phyloP scores from a whole-genome alignment of 2,329 filamentous ascomycete species.

The Colletotrichum nymphaeae region DNA sequence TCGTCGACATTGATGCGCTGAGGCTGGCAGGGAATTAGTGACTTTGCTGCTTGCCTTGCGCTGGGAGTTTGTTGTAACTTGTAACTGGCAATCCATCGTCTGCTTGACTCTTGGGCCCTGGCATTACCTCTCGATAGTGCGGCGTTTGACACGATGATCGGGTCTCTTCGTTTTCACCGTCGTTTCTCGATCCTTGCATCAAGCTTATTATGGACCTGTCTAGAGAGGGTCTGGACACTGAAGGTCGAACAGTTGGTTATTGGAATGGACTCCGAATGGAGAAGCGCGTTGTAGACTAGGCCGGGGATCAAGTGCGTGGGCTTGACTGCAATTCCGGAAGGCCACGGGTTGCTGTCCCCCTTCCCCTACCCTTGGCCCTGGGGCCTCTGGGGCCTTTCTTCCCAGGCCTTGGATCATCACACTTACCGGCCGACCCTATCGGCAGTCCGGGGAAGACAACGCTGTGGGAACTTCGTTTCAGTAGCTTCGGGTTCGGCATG shows the following conservation, averaged over 20 bases:
- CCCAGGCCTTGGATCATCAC: neutral
- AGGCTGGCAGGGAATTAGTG: neutral
- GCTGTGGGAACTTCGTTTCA: constrained; percentile 28
- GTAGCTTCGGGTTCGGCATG: constrained; percentile 19
- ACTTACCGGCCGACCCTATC: constrained; percentile 23
- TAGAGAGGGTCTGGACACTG: neutral
- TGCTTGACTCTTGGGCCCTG: neutral
- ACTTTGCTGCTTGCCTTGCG: neutral
- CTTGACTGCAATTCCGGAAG: constrained; percentile 29
- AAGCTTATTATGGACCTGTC: neutral
- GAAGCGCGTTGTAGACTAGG: constrained; percentile 9
- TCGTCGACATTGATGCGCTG: constrained; percentile 21
- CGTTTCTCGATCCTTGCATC: neutral
- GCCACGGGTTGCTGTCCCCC: constrained; percentile 20
- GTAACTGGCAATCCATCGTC: neutral
- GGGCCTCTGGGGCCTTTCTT: neutral
- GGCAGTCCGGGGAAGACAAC: constrained; percentile 32
- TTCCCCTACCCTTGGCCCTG: neutral
- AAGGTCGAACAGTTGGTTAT: neutral
- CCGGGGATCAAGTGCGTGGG: neutral
- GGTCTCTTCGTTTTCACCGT: neutral
- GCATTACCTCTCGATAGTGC: neutral
- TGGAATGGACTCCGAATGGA: neutral
- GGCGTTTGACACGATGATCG: neutral
- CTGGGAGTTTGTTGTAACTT: constrained; percentile 9